A percentile compares a stretch with the other conserved stretches of the same genome.
Evolutionary conservation across 345 rosid genomes (phyloP).

Genomic region (Salix udensis): DNA sequence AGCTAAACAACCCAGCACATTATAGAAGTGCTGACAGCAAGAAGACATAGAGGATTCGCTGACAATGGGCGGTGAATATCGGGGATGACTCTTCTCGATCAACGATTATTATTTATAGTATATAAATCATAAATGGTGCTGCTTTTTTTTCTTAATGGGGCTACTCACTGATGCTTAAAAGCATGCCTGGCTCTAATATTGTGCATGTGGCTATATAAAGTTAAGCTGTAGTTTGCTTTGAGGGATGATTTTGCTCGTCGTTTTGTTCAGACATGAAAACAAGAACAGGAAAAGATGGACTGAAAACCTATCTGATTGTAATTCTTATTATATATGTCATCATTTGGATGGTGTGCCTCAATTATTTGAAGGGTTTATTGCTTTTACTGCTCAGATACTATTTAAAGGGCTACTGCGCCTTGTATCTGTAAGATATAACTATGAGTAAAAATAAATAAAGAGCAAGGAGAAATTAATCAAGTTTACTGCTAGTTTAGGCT

Average conservation of each 20-base stretch:
- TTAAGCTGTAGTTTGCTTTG: background rate
- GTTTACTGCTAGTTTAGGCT: no score
- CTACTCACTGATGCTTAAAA: background rate
- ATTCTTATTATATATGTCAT: background rate
- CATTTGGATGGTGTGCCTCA: background rate
- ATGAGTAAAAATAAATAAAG: no score
- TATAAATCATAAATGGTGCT: background rate
- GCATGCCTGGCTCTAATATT: background rate
- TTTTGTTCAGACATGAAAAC: background rate
- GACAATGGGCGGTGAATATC: background rate
- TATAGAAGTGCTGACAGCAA: background rate
- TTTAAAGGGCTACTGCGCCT: no score
- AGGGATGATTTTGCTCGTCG: conserved; percentile 1
- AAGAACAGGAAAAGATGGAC: background rate
- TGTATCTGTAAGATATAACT: no score
- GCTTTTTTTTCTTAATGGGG: background rate
- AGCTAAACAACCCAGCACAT: conserved; percentile 42
- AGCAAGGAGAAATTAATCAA: no score
- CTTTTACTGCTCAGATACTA: background rate
- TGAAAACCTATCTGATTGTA: background rate
- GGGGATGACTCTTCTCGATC: background rate
- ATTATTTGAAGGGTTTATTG: background rate
- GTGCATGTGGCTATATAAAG: background rate
- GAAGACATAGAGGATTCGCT: background rate
- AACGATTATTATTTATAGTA: background rate